Evolutionary conservation across 495 filamentous ascomycete genomes (phyloP).

Genomic region (Neurospora sp.): DNA sequence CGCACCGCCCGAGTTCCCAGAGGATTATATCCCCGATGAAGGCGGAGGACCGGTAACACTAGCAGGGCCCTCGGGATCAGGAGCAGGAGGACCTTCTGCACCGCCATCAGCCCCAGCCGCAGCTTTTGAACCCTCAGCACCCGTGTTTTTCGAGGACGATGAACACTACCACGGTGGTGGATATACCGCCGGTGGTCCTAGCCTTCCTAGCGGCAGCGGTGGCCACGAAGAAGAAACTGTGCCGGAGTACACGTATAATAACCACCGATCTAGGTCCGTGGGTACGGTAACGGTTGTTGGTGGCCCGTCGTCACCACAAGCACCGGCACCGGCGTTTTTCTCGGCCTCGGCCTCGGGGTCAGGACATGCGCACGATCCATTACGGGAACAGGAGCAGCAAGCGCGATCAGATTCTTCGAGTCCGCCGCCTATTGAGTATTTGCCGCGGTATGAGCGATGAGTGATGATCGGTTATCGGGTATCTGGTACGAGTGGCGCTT

Average conservation of each 20-base stretch:
- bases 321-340: background rate
- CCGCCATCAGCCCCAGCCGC: constrained; percentile 3
- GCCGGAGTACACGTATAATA: background rate
- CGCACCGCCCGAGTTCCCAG: constrained; percentile 47
- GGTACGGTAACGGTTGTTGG: background rate
- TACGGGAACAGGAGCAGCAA: background rate
- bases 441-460: background rate
- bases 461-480: background rate
- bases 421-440: background rate
- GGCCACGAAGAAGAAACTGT: background rate
- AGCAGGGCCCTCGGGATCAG: constrained; percentile 1
- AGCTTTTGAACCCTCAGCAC: constrained; percentile 48
- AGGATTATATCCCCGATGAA: constrained; percentile 32
- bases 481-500: no score
- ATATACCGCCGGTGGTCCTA: background rate
- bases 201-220: background rate
- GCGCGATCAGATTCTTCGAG: background rate
- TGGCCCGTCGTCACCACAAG: background rate
- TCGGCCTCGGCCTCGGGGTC: background rate
- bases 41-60: constrained; percentile 8
- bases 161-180: constrained; percentile 27
- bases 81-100: constrained; percentile 5
- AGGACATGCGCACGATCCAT: background rate
- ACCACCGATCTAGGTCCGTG: background rate
- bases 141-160: constrained; percentile 54